Percentiles rank a stretch among this genome's conserved stretches.
Conservation (phyloP, 192 early-diverging fungal species). For the Gorgonomyces haynaldii region DNA sequence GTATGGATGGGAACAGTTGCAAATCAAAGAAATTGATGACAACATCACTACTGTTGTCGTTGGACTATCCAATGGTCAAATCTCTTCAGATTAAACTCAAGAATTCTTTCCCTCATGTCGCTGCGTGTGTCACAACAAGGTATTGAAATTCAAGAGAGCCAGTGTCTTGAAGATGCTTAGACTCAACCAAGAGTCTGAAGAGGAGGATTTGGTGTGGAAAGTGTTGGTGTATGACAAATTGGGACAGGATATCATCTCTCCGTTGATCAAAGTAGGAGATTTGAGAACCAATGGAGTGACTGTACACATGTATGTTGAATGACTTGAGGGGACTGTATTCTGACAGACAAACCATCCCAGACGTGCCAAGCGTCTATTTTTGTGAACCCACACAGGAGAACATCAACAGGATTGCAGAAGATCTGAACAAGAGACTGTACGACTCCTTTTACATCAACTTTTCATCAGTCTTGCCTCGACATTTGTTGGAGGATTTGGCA, state of each 20-base stretch:
- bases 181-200: slow-evolving; percentile 3
- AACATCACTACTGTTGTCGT: slow-evolving; percentile 25
- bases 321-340: slow-evolving; percentile 58
- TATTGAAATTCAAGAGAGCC: slow-evolving; percentile 33
- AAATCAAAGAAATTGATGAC: slow-evolving; percentile 33
- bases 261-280: slow-evolving; percentile 91
- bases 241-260: slow-evolving; percentile 91
- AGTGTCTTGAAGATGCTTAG: slow-evolving; percentile 3
- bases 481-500: slow-evolving; percentile 88
- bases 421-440: slow-evolving; percentile 80
- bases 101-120: too few relatives aligned
- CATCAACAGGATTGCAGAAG: slow-evolving; percentile 68
- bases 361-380: slow-evolving; percentile 97
- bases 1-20: slow-evolving; percentile 25
- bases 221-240: slow-evolving; percentile 90
- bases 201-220: slow-evolving; percentile 79
- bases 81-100: slow-evolving; percentile 3
- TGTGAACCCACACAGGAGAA: slow-evolving; percentile 80
- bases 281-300: slow-evolving; percentile 92
- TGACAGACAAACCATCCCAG: slow-evolving; percentile 79
- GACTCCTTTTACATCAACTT: slow-evolving; percentile 97
- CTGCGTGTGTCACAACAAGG: slow-evolving; percentile 11
- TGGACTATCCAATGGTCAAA: not conserved
- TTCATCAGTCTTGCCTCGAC: slow-evolving; percentile 70
- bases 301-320: slow-evolving; percentile 71